Evolutionary conservation across 257 asterid genomes (phyloP), one percentile per base, ranked within the genome.

Genomic region (Gentiana straminea): DNA sequence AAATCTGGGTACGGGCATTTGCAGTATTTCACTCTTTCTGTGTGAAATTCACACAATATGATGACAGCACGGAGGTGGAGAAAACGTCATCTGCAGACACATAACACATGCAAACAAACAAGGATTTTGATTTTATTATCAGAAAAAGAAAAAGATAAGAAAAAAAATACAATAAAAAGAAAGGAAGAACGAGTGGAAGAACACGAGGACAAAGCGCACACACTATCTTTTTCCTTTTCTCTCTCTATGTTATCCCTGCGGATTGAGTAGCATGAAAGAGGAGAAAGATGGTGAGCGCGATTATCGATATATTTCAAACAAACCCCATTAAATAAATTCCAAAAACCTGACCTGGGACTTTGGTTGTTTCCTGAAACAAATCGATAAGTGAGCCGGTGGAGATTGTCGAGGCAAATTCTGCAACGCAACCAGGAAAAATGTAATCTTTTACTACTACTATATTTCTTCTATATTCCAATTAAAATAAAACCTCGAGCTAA

Each of bases 71-170:
- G 57, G 32, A 57, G 32, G 4, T 15, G 11, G 51, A 43, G 67
- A 69, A 70, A 71, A 68, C 69, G 78, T 74, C 95, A 79, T 74
- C 95, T 89, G 94, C 77, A 73, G 55, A 64, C 65, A 78, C 71
- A 74, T 59, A 59, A 60, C 79, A 70, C 61, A 63, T 41, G 46
- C 46, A 65, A 54, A 72, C 77, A 75, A 82, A 86, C 72, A 75
- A 69, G 75, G 73, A 69, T 39, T 76, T 67, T 37, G 65, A 79
- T 75, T 67, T 37, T 67, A 79, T 77, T 83, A 70, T 70, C 82
- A 70, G 4, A 37, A n/a, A 24, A 24, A 24, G 24, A 24, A 24
- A 24, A 5, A 50, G 7, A 32, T 9, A 7, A 52, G 70, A 50
- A 56, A 75, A 70, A 55, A 69, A 60, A 60, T 47, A 63, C 64